Percentiles rank a stretch among this genome's conserved stretches.
These are phyloP conservation scores for Pholiota conissans DNA, from an alignment of 768 basidiomycete species.

Conservation along the genomic window DNA sequence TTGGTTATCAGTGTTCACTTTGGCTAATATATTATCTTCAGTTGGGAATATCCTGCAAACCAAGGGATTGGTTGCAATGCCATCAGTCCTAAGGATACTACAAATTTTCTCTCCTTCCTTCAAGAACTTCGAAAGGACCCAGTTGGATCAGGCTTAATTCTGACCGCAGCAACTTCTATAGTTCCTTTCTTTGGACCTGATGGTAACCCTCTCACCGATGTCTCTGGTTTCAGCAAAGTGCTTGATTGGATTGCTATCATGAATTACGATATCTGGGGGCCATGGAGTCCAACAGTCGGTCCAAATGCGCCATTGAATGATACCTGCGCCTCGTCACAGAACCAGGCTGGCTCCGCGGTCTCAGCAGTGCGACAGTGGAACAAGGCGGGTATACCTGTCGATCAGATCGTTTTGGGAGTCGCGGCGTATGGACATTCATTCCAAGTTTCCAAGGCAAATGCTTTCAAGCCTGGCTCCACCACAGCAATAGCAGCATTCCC, in stretches of 20 bases:
- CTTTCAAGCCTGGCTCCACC: slow-evolving; percentile 40
- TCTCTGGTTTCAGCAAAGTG: slow-evolving; percentile 70
- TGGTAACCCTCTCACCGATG: slow-evolving; percentile 62
- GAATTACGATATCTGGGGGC: slow-evolving; percentile 73
- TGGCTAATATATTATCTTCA: slow-evolving; percentile 24
- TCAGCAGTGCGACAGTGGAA: slow-evolving; percentile 75
- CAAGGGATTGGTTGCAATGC: slow-evolving; percentile 75
- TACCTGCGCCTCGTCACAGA: slow-evolving; percentile 59
- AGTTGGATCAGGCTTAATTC: slow-evolving; percentile 53
- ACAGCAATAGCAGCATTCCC: slow-evolving; percentile 48
- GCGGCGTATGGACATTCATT: slow-evolving; percentile 83
- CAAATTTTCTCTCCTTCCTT: slow-evolving; percentile 81
- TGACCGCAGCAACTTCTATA: slow-evolving; percentile 49
- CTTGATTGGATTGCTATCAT: slow-evolving; percentile 58
- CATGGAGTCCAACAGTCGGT: slow-evolving; percentile 66
- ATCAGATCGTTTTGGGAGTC: slow-evolving; percentile 76
- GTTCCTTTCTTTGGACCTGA: slow-evolving; percentile 39
- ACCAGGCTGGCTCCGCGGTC: slow-evolving; percentile 73
- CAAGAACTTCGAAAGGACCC: slow-evolving; percentile 63
- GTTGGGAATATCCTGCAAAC: slow-evolving; percentile 85
- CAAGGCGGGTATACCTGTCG: slow-evolving; percentile 70
- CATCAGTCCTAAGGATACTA: slow-evolving; percentile 59
- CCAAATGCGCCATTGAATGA: slow-evolving; percentile 90
- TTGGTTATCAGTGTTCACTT: background rate
- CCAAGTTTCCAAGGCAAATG: slow-evolving; percentile 45